Conservation (phyloP, 371 early-diverging fungal species). For the Umbelopsis sp. region DNA sequence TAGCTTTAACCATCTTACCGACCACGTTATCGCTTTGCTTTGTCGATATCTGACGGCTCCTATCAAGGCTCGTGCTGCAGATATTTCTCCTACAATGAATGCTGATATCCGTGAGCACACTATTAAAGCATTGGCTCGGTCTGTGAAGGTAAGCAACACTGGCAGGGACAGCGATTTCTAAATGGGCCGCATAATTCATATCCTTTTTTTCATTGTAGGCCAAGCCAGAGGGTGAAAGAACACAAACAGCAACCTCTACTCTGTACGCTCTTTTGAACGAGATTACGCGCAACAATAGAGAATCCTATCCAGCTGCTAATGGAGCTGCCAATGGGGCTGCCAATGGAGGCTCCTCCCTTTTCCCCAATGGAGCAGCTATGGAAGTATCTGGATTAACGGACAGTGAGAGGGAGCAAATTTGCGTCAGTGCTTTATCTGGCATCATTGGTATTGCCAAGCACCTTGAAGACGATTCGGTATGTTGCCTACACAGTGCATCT, state of each 20-base stretch:
- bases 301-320: slow-evolving; percentile 17
- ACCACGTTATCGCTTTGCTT: slow-evolving; percentile 56
- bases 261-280: slow-evolving; percentile 60
- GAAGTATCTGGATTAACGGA: slow-evolving; percentile 29
- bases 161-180: background rate
- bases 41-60: slow-evolving; percentile 67
- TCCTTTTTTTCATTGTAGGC: slow-evolving; percentile 25
- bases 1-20: slow-evolving; percentile 57
- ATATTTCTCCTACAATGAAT: background rate
- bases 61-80: background rate
- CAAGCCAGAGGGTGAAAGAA: slow-evolving; percentile 40
- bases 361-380: background rate
- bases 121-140: slow-evolving; percentile 58
- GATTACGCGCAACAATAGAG: slow-evolving; percentile 51
- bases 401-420: slow-evolving; percentile 56
- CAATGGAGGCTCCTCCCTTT: background rate
- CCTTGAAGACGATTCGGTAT: slow-evolving; percentile 63
- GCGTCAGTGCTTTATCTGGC: slow-evolving; percentile 59
- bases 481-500: slow-evolving; percentile 15
- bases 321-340: background rate
- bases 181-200: too few species aligned
- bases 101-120: slow-evolving; percentile 21
- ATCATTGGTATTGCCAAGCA: slow-evolving; percentile 70
- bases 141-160: slow-evolving; percentile 50
- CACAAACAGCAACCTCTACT: slow-evolving; percentile 55